A percentile compares a stretch with the other conserved stretches of the same genome.
Evolutionary conservation across 345 rosid species (phyloP).

Genomic region (Rhizophora apiculata): DNA sequence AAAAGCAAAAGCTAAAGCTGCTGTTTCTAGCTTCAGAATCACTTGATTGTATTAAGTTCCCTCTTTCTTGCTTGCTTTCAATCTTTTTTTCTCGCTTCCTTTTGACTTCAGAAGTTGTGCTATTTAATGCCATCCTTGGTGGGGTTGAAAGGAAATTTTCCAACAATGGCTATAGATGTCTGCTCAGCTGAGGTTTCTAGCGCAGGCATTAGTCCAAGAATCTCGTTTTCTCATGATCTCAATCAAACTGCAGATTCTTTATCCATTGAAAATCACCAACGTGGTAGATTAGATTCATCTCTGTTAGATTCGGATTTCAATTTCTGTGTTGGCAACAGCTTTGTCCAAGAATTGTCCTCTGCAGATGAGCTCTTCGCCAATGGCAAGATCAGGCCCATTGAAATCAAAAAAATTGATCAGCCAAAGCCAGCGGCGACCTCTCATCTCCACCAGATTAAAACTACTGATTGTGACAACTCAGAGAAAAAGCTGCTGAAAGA

Average conservation of each 20-base stretch:
- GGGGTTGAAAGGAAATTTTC: not conserved
- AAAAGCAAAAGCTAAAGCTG: conserved; percentile 42
- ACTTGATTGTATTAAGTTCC: conserved; percentile 1
- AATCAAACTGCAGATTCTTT: conserved; percentile 30
- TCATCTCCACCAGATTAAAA: conserved; percentile 8
- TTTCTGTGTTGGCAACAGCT: conserved; percentile 52
- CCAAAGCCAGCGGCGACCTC: conserved; percentile 17
- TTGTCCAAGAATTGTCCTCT: conserved; percentile 52
- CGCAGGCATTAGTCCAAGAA: conserved; percentile 60
- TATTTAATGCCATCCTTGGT: conserved; percentile 12
- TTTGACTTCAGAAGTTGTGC: conserved; percentile 28
- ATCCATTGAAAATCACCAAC: conserved; percentile 28
- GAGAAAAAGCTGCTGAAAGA: conserved; percentile 81
- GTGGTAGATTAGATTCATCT: conserved; percentile 40
- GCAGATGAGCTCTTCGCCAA: conserved; percentile 90
- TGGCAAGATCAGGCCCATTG: conserved; percentile 72
- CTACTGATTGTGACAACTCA: conserved; percentile 10
- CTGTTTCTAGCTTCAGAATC: conserved; percentile 49
- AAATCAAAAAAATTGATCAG: conserved; percentile 50
- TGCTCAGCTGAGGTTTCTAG: conserved; percentile 58
- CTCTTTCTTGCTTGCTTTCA: not conserved
- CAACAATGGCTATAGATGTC: conserved; percentile 68
- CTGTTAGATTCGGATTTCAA: conserved; percentile 60
- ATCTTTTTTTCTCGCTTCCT: conserved; percentile 1
- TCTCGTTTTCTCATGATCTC: conserved; percentile 73